These are phyloP conservation scores for Helminthosporium solani DNA, from an alignment of 2,329 filamentous ascomycete species.

Conservation along the genomic window DNA sequence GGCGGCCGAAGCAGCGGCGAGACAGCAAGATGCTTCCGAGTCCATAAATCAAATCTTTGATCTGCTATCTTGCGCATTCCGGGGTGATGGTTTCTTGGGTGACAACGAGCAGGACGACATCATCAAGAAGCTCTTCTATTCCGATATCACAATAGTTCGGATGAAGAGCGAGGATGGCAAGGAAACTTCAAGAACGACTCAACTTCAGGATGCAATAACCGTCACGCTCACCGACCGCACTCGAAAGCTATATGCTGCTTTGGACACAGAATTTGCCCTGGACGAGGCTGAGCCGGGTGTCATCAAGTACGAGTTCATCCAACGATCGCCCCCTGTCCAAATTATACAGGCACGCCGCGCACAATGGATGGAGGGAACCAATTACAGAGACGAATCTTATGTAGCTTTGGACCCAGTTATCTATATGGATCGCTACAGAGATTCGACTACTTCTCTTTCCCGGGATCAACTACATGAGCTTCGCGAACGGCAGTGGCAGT, in stretches of 20 bases:
- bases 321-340: slow-evolving; percentile 76
- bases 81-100: slow-evolving; percentile 63
- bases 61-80: slow-evolving; percentile 85
- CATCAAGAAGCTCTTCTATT: slow-evolving; percentile 58
- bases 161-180: slow-evolving; percentile 44
- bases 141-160: slow-evolving; percentile 50
- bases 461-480: slow-evolving; percentile 57
- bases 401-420: slow-evolving; percentile 78
- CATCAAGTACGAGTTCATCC: slow-evolving; percentile 42
- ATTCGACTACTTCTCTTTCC: slow-evolving; percentile 28
- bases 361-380: slow-evolving; percentile 62
- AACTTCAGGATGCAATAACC: slow-evolving; percentile 63
- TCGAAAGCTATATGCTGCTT: slow-evolving; percentile 74
- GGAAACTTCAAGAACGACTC: slow-evolving; percentile 48
- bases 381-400: slow-evolving; percentile 56
- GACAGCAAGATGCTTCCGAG: slow-evolving; percentile 92
- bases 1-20: slow-evolving; percentile 59
- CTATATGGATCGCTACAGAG: slow-evolving; percentile 80
- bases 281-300: slow-evolving; percentile 60
- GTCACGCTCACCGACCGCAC: slow-evolving; percentile 60
- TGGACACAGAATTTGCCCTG: slow-evolving; percentile 82
- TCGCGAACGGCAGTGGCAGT: slow-evolving; percentile 71
- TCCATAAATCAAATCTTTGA: slow-evolving; percentile 92
- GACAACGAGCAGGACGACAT: slow-evolving; percentile 78
- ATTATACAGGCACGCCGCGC: slow-evolving; percentile 88